Base-by-base conservation (phyloP, 2,329 filamentous ascomycete genomes). In the Ophiocordyceps camponoti-floridani region DNA sequence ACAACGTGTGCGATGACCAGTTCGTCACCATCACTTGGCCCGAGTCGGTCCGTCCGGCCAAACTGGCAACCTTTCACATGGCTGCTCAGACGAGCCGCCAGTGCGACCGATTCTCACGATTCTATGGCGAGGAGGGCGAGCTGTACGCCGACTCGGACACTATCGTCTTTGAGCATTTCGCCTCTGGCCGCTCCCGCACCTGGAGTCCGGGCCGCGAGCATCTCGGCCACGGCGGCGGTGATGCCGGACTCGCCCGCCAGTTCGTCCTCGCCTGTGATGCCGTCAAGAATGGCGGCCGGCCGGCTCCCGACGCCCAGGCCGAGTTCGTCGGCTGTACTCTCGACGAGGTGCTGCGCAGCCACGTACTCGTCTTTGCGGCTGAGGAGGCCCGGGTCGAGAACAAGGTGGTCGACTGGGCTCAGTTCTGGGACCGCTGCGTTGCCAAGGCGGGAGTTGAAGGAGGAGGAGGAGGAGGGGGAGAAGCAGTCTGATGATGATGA, bases 61-160 rank as follows among this genome's bases (percentile, higher is more conserved):
- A 96, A 65, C 86, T 82, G 14, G 89, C 88, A 1, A 79, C 79
- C 2, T 84, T 96, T 58, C 89, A 96, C 62, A 95, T 96, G 89
- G 81, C 89, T 2, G 87, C 89, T 2, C 84, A 88, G 48, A 94
- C 88, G 0, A 79, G 84, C 56, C 81, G 82, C 56, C 82, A 93
- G 52, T 96, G 89, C 59, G 75, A 94, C 51, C 78, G 91, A 4
- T 81, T 87, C 47, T 87, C 85, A 0, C 69, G 84, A 47, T 77
- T 95, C 42, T 94, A 95, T 62, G 91, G 91, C 43, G 84, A 83
- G 0, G 68, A 77, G 43, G 91, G 89, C 40, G 89, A 96, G 62
- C 76, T 96, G 27, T 76, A 78, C 52, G 91, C 93, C 50, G 87
- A 96, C 63, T 86, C 82, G 44, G 67, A 68, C 18, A 78, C 69